Conservation (phyloP, 1,284 basidiomycete genomes). For the Vanrija humicola region DNA sequence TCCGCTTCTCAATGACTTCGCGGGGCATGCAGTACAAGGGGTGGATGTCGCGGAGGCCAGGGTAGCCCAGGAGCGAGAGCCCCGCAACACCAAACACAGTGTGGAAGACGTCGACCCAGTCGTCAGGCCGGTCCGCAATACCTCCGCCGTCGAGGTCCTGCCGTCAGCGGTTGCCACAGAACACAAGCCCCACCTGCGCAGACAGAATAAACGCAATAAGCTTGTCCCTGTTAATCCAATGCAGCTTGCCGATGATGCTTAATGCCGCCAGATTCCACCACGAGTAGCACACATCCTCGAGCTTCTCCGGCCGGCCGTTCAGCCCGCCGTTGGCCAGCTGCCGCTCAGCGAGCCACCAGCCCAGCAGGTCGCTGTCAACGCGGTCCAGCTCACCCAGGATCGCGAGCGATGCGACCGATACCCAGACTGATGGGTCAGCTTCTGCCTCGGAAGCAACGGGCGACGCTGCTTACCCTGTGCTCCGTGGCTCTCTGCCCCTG, state of each 20-base stretch:
- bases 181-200: slow-evolving; percentile 63
- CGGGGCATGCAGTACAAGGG: slow-evolving; percentile 97
- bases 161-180: not conserved
- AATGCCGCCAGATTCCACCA: slow-evolving; percentile 93
- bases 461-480: slow-evolving; percentile 64
- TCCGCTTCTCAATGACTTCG: slow-evolving; percentile 61
- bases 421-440: slow-evolving; percentile 63
- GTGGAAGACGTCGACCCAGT: slow-evolving; percentile 95
- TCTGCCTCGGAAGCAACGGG: not conserved
- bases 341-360: slow-evolving; percentile 89
- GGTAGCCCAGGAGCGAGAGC: slow-evolving; percentile 83
- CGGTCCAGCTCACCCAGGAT: slow-evolving; percentile 77
- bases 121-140: slow-evolving; percentile 88
- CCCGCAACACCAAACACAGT: slow-evolving; percentile 90
- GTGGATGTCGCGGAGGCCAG: slow-evolving; percentile 75
- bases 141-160: slow-evolving; percentile 88
- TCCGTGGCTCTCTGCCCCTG: slow-evolving; percentile 88
- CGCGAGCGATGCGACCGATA: slow-evolving; percentile 79
- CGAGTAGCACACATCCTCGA: slow-evolving; percentile 98
- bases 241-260: slow-evolving; percentile 74
- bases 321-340: slow-evolving; percentile 90
- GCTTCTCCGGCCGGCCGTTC: slow-evolving; percentile 93
- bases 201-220: slow-evolving; percentile 76
- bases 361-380: slow-evolving; percentile 69
- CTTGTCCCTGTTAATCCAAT: slow-evolving; percentile 89